Evolutionary conservation across 2,329 filamentous ascomycete genomes (phyloP), one percentile per base, ranked within the genome.

Genomic region (Xenosphaeropsis pyriputrescens): DNA sequence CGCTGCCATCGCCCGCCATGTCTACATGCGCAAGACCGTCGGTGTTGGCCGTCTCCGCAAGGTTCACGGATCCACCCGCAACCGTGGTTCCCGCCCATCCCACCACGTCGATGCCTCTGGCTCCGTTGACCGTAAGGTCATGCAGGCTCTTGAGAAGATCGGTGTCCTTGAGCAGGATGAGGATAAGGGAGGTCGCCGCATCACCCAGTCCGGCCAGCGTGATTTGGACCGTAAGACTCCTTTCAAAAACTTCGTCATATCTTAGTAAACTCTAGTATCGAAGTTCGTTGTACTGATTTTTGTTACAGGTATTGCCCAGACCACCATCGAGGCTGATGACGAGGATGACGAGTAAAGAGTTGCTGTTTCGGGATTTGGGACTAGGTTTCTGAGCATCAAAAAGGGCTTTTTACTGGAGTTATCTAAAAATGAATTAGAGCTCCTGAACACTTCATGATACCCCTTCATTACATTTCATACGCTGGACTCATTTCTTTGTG

Each of bases 21-120:
- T 98, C 74, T 98, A 98, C 77, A 75, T 98, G 65, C 84, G 91
- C 72, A 98, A 98, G 78, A 95, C 88, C 48, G 88, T 98, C 62
- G 91, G 91, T 75, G 85, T 98, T 55, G 91, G 91, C 68, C 86
- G 91, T 61, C 79, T 98, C 56, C 83, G 89, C 67, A 94, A 93
- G 74, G 83, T 82, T 50, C 91, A 98, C 78, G 91, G 86, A 57
- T 82, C 77, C 55, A 82, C 83, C 72, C 95, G 93, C 80, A 98
- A 96, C 82, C 86, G 91, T 56, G 91, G 91, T 57, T 77, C 77
- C 55, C 77, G 82, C 54, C 91, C 91, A 62, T 85, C 79, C 50
- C 80, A 93, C 70, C 91, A 98, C 76, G 85, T 94, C 57, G 83
- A 95, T 62, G 91, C 88, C 64, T 88, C 80, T 54, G 89, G 89